Conservation (phyloP, 129 eudicot genomes). For the Pittosporum tobira region DNA sequence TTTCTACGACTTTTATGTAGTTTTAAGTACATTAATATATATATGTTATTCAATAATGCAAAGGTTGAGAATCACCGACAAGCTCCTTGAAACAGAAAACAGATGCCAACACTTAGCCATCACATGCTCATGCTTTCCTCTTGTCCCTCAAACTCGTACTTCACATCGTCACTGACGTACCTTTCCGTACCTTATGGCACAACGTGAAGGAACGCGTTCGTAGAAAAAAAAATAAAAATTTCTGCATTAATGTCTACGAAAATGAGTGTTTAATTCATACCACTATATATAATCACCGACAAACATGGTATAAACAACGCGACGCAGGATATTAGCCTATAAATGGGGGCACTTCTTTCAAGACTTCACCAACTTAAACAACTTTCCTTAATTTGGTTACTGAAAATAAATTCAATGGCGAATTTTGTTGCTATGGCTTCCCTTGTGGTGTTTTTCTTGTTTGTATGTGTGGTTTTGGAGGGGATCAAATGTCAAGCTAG, state of each 20-base stretch:
- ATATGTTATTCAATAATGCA: too few relatives aligned
- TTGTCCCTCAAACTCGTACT: conserved; percentile 6
- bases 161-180: conserved; percentile 1
- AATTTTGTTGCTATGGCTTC: neutral
- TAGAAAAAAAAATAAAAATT: neutral
- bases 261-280: too few relatives aligned
- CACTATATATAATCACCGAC: conserved; percentile 22
- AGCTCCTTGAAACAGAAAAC: neutral
- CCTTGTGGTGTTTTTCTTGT: conserved; percentile 11
- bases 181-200: conserved; percentile 22
- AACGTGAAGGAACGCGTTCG: conserved; percentile 22
- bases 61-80: conserved; percentile 12
- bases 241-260: neutral
- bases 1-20: too few relatives aligned
- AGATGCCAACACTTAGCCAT: neutral
- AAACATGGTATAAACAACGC: conserved; percentile 3
- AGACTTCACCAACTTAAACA: neutral
- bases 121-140: conserved; percentile 34
- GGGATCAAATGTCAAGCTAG: conserved; percentile 15
- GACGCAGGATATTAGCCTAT: neutral
- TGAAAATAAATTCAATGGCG: neutral
- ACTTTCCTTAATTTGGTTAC: neutral
- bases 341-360: neutral
- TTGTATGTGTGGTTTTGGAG: conserved; percentile 13
- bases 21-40: too few relatives aligned